These are phyloP conservation scores for Sindora glabra DNA, from an alignment of 306 rosid genomes.

Conservation along the genomic window DNA sequence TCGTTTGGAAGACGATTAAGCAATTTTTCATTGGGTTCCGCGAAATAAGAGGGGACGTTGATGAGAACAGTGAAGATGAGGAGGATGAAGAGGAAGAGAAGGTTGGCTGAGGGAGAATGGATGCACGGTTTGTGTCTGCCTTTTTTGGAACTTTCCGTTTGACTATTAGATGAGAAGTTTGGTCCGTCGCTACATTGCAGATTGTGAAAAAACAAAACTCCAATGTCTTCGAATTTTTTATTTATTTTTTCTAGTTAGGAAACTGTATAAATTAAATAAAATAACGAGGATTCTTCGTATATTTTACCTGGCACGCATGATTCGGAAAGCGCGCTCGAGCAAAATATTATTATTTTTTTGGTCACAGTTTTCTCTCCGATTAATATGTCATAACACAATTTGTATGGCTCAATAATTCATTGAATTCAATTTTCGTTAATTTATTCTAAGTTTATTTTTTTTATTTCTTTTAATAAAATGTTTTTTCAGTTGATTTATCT, in stretches of 20 bases:
- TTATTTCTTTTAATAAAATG: no score
- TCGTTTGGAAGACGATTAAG: not conserved
- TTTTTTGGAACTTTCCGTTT: constrained; percentile 10
- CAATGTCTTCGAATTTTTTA: not conserved
- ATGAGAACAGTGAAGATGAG: not conserved
- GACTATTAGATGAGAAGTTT: constrained; percentile 19
- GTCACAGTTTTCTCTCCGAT: no score
- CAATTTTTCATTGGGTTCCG: not conserved
- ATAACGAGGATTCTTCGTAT: not conserved
- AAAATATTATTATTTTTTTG: no score
- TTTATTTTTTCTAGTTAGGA: not conserved
- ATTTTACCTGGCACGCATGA: not conserved
- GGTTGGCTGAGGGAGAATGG: constrained; percentile 13
- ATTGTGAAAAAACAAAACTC: not conserved
- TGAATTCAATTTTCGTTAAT: no score
- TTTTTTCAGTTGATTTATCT: no score
- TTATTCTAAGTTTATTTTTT: no score
- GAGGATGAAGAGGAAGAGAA: constrained; percentile 6
- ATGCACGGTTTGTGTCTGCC: not conserved
- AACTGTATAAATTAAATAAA: not conserved
- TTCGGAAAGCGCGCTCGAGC: no score
- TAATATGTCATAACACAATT: no score
- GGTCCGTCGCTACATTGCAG: not conserved
- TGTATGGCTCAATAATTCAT: no score
- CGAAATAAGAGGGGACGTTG: not conserved